Evolutionary conservation across 2,329 filamentous ascomycete species (phyloP).

Genomic region (Fusarium domesticum): DNA sequence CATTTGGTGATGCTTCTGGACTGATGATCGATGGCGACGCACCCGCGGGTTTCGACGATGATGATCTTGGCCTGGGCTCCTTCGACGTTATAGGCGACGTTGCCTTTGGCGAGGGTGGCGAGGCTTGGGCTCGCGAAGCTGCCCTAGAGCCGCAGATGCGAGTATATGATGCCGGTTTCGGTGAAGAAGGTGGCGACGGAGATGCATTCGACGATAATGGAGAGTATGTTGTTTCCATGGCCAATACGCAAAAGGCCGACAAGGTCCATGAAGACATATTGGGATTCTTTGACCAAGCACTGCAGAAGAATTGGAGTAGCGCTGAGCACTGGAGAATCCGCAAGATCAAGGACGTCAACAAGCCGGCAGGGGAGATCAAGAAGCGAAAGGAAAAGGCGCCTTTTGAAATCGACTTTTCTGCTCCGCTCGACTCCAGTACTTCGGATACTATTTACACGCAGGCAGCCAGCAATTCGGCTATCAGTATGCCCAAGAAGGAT

Average conservation of each 20-base stretch:
- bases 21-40: conserved; percentile 87
- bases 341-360: conserved; percentile 77
- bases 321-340: conserved; percentile 99
- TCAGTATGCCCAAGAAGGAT: conserved; percentile 87
- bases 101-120: conserved; percentile 92
- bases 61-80: conserved; percentile 69
- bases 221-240: conserved; percentile 77
- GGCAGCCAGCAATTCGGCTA: conserved; percentile 74
- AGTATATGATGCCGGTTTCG: conserved; percentile 64
- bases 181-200: conserved; percentile 49
- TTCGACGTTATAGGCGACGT: conserved; percentile 71
- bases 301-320: conserved; percentile 96
- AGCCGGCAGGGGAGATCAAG: conserved; percentile 57
- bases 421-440: conserved; percentile 66
- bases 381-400: conserved; percentile 92
- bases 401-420: conserved; percentile 88
- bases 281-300: conserved; percentile 94
- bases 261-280: conserved; percentile 86
- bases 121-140: conserved; percentile 90
- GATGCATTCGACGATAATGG: conserved; percentile 54
- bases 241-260: conserved; percentile 61
- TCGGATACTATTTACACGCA: conserved; percentile 78
- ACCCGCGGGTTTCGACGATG: conserved; percentile 67
- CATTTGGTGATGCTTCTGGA: conserved; percentile 66
- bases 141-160: conserved; percentile 83